Conservation (phyloP, 306 rosid species). For the Cucumis hystrix region DNA sequence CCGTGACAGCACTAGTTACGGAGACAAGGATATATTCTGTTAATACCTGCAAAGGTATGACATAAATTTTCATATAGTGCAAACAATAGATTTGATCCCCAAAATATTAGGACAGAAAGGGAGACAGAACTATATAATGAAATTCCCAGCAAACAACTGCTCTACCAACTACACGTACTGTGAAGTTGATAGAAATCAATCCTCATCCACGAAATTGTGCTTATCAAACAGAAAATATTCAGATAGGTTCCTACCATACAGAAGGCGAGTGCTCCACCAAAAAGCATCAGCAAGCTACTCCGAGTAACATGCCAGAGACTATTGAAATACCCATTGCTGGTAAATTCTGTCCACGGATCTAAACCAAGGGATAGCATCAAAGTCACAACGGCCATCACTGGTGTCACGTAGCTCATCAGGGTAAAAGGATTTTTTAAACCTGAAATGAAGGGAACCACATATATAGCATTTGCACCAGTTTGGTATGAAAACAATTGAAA, state of each 20-base stretch:
- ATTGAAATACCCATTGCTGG: slow-evolving; percentile 52
- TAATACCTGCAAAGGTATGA: slow-evolving; percentile 50
- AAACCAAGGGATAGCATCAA: slow-evolving; percentile 59
- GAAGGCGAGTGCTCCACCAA: slow-evolving; percentile 89
- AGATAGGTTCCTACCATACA: slow-evolving; percentile 52
- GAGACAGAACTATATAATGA: not conserved
- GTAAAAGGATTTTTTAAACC: slow-evolving; percentile 90
- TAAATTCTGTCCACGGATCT: slow-evolving; percentile 87
- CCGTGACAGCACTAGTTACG: slow-evolving; percentile 92
- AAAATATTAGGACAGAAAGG: not conserved
- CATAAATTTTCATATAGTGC: not conserved
- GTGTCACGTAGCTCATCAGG: slow-evolving; percentile 88
- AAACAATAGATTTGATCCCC: not conserved
- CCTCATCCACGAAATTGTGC: not conserved
- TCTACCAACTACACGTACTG: not conserved
- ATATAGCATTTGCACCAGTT: not conserved
- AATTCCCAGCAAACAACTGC: not conserved
- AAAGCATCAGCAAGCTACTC: slow-evolving; percentile 77
- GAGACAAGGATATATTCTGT: slow-evolving; percentile 87
- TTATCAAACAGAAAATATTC: slow-evolving; percentile 4
- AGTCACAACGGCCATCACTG: slow-evolving; percentile 78
- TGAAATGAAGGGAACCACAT: slow-evolving; percentile 9
- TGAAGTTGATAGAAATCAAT: not conserved
- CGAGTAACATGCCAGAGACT: slow-evolving; percentile 56
- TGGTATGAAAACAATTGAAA: not conserved